These are phyloP conservation scores for Paramecium tetraurelia DNA, from an alignment of 73 alveolate species.

Conservation along the genomic window DNA sequence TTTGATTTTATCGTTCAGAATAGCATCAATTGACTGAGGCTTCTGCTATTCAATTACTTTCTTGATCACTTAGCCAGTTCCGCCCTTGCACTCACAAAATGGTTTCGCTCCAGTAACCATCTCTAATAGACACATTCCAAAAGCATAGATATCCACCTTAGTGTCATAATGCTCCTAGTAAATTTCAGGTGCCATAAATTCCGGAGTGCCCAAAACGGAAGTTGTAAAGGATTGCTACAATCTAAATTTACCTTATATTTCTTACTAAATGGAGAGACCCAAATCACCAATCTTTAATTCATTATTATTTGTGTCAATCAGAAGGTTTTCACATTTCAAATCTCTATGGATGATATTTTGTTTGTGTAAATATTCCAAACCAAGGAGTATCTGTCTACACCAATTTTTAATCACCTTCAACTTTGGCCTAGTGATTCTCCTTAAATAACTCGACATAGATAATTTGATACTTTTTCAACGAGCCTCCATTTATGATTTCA, in stretches of 20 bases:
- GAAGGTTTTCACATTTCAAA: slow-evolving; percentile 81
- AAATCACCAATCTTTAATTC: slow-evolving; percentile 84
- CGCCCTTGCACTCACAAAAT: slow-evolving; percentile 88
- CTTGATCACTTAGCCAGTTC: slow-evolving; percentile 83
- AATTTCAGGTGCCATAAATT: slow-evolving; percentile 99
- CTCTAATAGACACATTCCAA: slow-evolving; percentile 99
- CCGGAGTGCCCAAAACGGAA: slow-evolving; percentile 98
- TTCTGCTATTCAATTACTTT: slow-evolving; percentile 72
- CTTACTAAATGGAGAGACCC: slow-evolving; percentile 69
- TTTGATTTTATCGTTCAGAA: slow-evolving; percentile 38
- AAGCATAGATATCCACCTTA: slow-evolving; percentile 97
- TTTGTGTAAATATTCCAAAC: slow-evolving; percentile 91
- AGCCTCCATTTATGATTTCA: slow-evolving; percentile 89
- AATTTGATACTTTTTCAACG: slow-evolving; percentile 65
- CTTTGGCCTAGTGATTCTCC: slow-evolving; percentile 77
- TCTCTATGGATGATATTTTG: slow-evolving; percentile 95
- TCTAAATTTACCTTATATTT: neutral
- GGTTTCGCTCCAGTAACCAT: slow-evolving; percentile 95
- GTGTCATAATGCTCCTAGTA: slow-evolving; percentile 95
- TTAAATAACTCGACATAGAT: slow-evolving; percentile 60
- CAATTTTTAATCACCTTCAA: slow-evolving; percentile 93
- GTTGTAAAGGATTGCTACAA: slow-evolving; percentile 20
- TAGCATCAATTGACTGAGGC: slow-evolving; percentile 39
- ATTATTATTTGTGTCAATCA: slow-evolving; percentile 78
- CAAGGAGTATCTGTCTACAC: slow-evolving; percentile 92